Evolutionary conservation across 768 basidiomycete genomes (phyloP), one percentile per base, ranked within the genome.

Genomic region (Collybia nuda): DNA sequence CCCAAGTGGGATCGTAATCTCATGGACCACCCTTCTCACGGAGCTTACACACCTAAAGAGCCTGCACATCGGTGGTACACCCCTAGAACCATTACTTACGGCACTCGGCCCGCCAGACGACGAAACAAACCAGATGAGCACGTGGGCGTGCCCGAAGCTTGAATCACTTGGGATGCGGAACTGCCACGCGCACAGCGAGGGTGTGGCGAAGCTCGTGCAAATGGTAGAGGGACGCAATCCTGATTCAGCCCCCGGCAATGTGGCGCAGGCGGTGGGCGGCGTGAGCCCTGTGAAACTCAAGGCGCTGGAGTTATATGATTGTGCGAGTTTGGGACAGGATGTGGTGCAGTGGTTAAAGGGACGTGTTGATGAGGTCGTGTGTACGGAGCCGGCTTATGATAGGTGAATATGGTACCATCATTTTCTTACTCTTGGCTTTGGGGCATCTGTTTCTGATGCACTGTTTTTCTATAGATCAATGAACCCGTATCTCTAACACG

Each of bases 211-310:
- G 66, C 75, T 90, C 17, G 85, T 91, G 21, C 79, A 81, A 62
- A 76, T 89, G 68, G 76, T 91, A 18, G 86, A 89, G 41, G 78
- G 79, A 49, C 73, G 88, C 45, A 90, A 90, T 61, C 88, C 89
- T 0, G 75, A 73, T 44, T 32, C 32, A 32, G 26, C 28, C 14
- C 38, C 38, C 14, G 35, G 44, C 40, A 50, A 66, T 40, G 67
- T 62, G 21, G 62, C 59, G 11, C 38, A 59, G n/a, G 66, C 70
- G 29, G 73, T 72, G 40, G 71, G 69, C 22, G 78, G 78, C 0
- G 77, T 76, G n/a, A 67, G 72, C 7, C 84, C 84, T 0, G 68
- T 68, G 53, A 75, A 79, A 59, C 63, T 90, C 55, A 74, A 71
- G 57, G 68, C 70, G 44, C 60, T 91, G 29, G 87, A 89, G 67